Evolutionary conservation across 1,284 basidiomycete genomes (phyloP).

Genomic region (Apiotrichum siamense): DNA sequence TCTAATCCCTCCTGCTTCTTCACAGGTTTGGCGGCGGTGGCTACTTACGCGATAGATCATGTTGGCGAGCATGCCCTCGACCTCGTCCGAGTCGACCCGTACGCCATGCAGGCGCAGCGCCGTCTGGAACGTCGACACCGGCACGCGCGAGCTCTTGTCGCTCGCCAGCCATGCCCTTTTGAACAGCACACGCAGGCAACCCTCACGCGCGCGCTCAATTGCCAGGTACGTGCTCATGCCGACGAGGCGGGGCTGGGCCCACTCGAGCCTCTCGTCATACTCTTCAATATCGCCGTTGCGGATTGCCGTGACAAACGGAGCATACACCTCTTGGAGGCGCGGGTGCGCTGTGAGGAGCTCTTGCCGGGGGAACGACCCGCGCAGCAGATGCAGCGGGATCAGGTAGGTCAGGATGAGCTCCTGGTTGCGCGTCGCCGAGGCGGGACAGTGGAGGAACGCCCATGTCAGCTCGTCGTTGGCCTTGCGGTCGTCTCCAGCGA

Average conservation of each 20-base stretch:
- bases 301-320: constrained; percentile 73
- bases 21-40: too few species aligned
- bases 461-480: constrained; percentile 75
- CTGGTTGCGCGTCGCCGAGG: constrained; percentile 63
- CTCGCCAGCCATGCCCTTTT: constrained; percentile 78
- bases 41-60: constrained; percentile 70
- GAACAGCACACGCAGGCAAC: constrained; percentile 78
- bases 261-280: constrained; percentile 72
- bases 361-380: constrained; percentile 71
- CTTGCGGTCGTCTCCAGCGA: constrained; percentile 84
- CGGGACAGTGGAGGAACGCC: constrained; percentile 74
- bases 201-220: constrained; percentile 79
- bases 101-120: constrained; percentile 62
- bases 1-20: background rate
- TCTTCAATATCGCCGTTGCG: constrained; percentile 65
- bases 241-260: constrained; percentile 63
- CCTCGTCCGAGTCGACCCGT: constrained; percentile 60
- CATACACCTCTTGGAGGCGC: constrained; percentile 64
- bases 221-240: constrained; percentile 78
- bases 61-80: constrained; percentile 88
- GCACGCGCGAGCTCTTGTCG: constrained; percentile 66
- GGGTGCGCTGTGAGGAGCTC: constrained; percentile 66
- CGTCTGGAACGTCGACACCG: constrained; percentile 67
- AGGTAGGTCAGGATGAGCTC: constrained; percentile 89
- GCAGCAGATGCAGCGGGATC: constrained; percentile 77